Percentiles rank a stretch among this genome's conserved stretches.
phyloP scores from a whole-genome alignment of 2,329 filamentous ascomycete species.

The Trichothecium roseum region DNA sequence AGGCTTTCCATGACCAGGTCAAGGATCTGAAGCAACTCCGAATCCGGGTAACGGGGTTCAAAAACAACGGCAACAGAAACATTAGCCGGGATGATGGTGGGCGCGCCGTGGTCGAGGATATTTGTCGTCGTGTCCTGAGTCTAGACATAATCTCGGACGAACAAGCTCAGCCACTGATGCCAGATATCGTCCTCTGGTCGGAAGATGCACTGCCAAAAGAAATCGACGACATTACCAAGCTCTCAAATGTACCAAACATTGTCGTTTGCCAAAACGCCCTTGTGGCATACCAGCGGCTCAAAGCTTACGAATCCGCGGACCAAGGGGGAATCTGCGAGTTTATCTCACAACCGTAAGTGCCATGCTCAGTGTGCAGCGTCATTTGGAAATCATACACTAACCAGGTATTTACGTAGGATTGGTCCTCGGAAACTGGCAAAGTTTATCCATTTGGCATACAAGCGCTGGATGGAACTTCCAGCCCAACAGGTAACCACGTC shows the following conservation, averaged over 20 bases:
- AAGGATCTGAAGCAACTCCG: slow-evolving; percentile 18
- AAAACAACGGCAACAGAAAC: slow-evolving; percentile 2
- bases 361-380: not conserved
- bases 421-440: slow-evolving; percentile 25
- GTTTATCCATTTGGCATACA: slow-evolving; percentile 14
- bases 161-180: slow-evolving; percentile 6
- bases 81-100: slow-evolving; percentile 6
- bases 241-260: slow-evolving; percentile 12
- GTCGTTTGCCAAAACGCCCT: slow-evolving; percentile 22
- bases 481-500: too few species aligned
- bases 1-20: slow-evolving; percentile 17
- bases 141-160: slow-evolving; percentile 15
- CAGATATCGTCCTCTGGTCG: slow-evolving; percentile 16
- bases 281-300: slow-evolving; percentile 14
- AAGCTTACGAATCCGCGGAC: slow-evolving; percentile 8
- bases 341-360: slow-evolving; percentile 25
- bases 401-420: slow-evolving; percentile 11
- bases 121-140: slow-evolving; percentile 22
- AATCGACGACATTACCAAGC: slow-evolving; percentile 1
- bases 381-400: not conserved
- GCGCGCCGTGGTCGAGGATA: slow-evolving; percentile 9
- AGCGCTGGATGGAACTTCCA: slow-evolving; percentile 9
- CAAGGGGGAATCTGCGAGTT: slow-evolving; percentile 20
- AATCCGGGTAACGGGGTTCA: slow-evolving; percentile 14
- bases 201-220: slow-evolving; percentile 7